Evolutionary conservation across 352 stramenopile species (phyloP).

Genomic region (Pythium utonaiense): DNA sequence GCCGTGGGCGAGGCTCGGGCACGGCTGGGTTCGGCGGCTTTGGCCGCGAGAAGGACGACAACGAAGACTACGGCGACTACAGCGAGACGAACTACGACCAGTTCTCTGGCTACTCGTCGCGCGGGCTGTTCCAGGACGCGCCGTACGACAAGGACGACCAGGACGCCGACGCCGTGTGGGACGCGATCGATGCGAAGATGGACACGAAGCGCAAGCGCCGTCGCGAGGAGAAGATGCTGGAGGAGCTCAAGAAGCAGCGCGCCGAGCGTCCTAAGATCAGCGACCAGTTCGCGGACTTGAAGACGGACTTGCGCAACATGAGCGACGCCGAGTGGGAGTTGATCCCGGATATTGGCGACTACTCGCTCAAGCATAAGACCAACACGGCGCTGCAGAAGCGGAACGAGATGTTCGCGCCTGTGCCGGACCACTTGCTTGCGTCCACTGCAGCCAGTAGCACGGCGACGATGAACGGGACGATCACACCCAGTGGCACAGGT

Average conservation of each 20-base stretch:
- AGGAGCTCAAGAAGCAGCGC: constrained; percentile 85
- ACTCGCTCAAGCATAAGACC: constrained; percentile 91
- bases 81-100: constrained; percentile 92
- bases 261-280: constrained; percentile 92
- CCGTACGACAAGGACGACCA: constrained; percentile 96
- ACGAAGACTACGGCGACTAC: constrained; percentile 87
- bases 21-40: constrained; percentile 83
- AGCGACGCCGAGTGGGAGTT: constrained; percentile 93
- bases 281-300: constrained; percentile 98
- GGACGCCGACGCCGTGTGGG: constrained; percentile 96
- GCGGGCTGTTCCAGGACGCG: constrained; percentile 86
- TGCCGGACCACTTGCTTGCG: constrained; percentile 93
- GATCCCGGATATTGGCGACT: constrained; percentile 97
- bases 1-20: constrained; percentile 65
- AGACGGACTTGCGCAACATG: constrained; percentile 89
- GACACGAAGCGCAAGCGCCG: constrained; percentile 87
- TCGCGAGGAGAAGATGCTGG: constrained; percentile 76
- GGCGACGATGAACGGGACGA: constrained; percentile 38
- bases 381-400: constrained; percentile 89
- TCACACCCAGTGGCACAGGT: constrained; percentile 43
- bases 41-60: constrained; percentile 80
- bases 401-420: constrained; percentile 94
- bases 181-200: constrained; percentile 95
- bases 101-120: constrained; percentile 86
- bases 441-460: constrained; percentile 28